Percentiles rank a stretch among this genome's conserved stretches.
Conservation (phyloP, 345 rosid species). For the Gossypium thurberi region DNA sequence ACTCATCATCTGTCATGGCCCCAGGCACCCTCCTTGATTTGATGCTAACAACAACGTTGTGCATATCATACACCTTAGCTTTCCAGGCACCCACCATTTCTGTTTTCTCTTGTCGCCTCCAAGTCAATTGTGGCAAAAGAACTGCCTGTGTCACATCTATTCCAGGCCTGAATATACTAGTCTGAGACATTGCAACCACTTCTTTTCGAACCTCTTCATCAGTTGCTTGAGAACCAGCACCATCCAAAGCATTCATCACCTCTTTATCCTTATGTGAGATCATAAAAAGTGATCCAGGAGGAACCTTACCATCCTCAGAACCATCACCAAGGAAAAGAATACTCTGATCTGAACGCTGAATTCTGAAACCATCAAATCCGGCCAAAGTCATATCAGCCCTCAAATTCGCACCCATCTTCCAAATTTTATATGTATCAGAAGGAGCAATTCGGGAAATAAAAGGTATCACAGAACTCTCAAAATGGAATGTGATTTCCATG, state of each 20-base stretch:
- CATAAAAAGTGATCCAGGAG: constrained; percentile 79
- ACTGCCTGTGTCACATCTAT: constrained; percentile 94
- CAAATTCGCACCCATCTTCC: constrained; percentile 91
- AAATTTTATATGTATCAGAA: constrained; percentile 89
- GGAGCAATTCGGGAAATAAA: constrained; percentile 92
- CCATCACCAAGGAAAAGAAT: constrained; percentile 93
- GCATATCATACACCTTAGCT: constrained; percentile 96
- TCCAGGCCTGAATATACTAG: constrained; percentile 92
- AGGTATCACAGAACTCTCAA: constrained; percentile 94
- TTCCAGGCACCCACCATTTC: constrained; percentile 91
- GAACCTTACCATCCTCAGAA: constrained; percentile 72
- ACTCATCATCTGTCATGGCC: constrained; percentile 90
- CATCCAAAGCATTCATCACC: constrained; percentile 91
- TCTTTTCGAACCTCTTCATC: constrained; percentile 88
- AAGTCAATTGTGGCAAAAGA: constrained; percentile 77
- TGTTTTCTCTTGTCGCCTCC: constrained; percentile 93
- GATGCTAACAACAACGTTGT: constrained; percentile 90
- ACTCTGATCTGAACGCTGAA: constrained; percentile 90
- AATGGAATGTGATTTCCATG: constrained; percentile 91
- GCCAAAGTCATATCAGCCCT: constrained; percentile 98
- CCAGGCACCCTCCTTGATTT: constrained; percentile 94
- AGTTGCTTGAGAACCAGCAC: constrained; percentile 70
- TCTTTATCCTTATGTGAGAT: constrained; percentile 89
- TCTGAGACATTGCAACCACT: constrained; percentile 86
- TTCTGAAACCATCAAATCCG: constrained; percentile 94